A percentile compares a stretch with the other conserved stretches of the same genome.
phyloP scores from a whole-genome alignment of 192 early-diverging fungal genomes.

The Backusella luteola region DNA sequence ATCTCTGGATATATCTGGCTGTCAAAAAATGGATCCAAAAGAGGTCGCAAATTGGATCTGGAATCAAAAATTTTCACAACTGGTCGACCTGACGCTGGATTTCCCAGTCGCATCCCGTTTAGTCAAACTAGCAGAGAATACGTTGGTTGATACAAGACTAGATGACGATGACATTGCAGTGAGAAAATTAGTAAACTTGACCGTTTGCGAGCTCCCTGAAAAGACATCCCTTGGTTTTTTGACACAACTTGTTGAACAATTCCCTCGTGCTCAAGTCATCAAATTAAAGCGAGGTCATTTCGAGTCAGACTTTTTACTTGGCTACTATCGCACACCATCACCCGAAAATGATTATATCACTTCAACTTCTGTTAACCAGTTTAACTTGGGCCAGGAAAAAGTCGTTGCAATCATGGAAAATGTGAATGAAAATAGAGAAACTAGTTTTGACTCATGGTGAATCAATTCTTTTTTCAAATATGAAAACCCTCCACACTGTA shows the following conservation, averaged over 20 bases:
- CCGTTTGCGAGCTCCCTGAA: neutral
- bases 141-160: neutral
- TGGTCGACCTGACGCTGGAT: neutral
- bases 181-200: neutral
- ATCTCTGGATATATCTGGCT: neutral
- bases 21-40: neutral
- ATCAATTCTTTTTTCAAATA: neutral
- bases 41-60: neutral
- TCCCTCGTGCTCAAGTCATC: neutral
- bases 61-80: neutral
- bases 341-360: conserved; percentile 4
- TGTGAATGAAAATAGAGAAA: conserved; percentile 1
- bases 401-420: neutral
- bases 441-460: neutral
- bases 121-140: neutral
- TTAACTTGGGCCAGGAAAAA: conserved; percentile 3
- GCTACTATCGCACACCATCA: neutral
- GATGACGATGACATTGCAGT: neutral
- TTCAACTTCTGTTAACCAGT: neutral
- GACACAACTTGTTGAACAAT: neutral
- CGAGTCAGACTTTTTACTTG: neutral
- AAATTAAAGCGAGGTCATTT: conserved; percentile 1
- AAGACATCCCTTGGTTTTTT: neutral
- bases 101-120: neutral
- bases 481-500: neutral